Conservation (phyloP, 345 rosid species). For the Corchorus capsularis region DNA sequence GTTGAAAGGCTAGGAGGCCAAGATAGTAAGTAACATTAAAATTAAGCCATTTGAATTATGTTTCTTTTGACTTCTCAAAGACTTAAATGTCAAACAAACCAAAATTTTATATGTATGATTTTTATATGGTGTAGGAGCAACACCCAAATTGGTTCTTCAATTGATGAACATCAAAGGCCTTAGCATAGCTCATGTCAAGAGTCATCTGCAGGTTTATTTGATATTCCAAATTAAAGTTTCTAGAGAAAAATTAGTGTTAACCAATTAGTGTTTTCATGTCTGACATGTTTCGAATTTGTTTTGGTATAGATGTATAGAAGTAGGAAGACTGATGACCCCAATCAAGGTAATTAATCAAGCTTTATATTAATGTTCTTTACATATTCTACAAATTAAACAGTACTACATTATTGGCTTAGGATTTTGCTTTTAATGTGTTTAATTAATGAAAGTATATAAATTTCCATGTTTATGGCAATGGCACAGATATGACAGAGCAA, state of each 20-base stretch:
- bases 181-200: slow-evolving; percentile 82
- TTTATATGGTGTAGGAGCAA: slow-evolving; percentile 55
- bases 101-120: not conserved
- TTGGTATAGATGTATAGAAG: slow-evolving; percentile 64
- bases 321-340: slow-evolving; percentile 58
- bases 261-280: not conserved
- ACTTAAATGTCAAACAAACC: not conserved
- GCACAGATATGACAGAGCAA: slow-evolving; percentile 39
- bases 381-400: not conserved
- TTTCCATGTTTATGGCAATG: not conserved
- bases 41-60: not conserved
- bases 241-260: not conserved
- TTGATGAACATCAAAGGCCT: slow-evolving; percentile 79
- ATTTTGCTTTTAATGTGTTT: slow-evolving; percentile 20
- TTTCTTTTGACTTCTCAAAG: not conserved
- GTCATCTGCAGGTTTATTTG: slow-evolving; percentile 73
- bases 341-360: slow-evolving; percentile 43
- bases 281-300: slow-evolving; percentile 6
- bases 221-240: not conserved
- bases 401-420: slow-evolving; percentile 31
- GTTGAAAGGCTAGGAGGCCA: slow-evolving; percentile 81
- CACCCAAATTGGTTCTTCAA: slow-evolving; percentile 83
- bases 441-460: not conserved
- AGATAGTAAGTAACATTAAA: slow-evolving; percentile 54
- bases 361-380: slow-evolving; percentile 12